These are phyloP conservation scores for Phyllosticta citriasiana DNA, from an alignment of 2,329 filamentous ascomycete genomes.

Conservation along the genomic window DNA sequence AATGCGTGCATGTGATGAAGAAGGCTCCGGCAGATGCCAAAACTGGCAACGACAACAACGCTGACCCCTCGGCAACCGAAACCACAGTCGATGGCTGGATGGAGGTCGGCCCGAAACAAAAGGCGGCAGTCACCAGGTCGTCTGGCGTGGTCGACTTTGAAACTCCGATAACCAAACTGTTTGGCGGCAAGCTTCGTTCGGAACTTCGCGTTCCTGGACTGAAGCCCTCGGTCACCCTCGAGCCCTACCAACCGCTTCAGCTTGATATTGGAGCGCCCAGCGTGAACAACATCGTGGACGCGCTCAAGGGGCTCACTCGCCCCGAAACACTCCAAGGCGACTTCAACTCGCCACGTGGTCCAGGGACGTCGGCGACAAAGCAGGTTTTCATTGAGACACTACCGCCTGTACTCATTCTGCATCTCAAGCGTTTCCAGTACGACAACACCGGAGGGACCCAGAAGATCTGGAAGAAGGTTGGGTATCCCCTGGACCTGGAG, in stretches of 20 bases:
- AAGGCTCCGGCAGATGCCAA: constrained; percentile 26
- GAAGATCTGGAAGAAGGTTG: constrained; percentile 98
- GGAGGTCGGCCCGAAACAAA: constrained; percentile 89
- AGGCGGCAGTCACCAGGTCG: constrained; percentile 72
- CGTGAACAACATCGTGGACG: constrained; percentile 85
- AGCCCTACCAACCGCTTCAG: constrained; percentile 90
- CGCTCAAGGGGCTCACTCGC: constrained; percentile 72
- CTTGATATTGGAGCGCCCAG: constrained; percentile 84
- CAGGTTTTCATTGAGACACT: constrained; percentile 90
- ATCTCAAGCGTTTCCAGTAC: constrained; percentile 96
- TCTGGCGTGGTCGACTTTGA: constrained; percentile 63
- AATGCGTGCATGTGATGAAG: constrained; percentile 71
- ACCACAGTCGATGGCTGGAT: constrained; percentile 62
- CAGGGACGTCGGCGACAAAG: constrained; percentile 72
- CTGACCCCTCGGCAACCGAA: neutral
- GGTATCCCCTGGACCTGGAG: constrained; percentile 88
- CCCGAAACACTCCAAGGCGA: constrained; percentile 79
- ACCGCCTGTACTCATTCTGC: constrained; percentile 83
- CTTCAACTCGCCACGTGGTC: constrained; percentile 69
- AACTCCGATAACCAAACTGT: constrained; percentile 87
- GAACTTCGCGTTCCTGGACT: constrained; percentile 79
- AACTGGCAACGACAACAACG: neutral
- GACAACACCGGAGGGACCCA: constrained; percentile 79
- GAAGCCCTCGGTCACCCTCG: constrained; percentile 82
- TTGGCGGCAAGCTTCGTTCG: constrained; percentile 81